Base-by-base conservation (phyloP, 1,284 basidiomycete species). In the Ganoderma meredithae region DNA sequence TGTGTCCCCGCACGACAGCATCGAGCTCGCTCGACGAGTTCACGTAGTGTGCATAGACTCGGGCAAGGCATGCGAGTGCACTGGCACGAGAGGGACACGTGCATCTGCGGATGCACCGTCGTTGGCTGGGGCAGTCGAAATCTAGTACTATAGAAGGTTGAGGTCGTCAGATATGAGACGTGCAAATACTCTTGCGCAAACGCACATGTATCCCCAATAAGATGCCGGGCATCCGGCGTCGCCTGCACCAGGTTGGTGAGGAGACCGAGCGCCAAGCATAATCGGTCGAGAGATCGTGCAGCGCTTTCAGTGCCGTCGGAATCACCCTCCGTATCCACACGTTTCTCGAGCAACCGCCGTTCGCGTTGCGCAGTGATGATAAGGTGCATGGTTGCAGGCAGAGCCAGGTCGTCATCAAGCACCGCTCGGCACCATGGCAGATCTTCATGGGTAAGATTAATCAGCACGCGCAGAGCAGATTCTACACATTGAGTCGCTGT, bases 231-330 rank as follows among this genome's bases (percentile, higher is more conserved):
- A n/a, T 78, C 79, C 0, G 83, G 81, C n/a, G 83, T 79, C 10
- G 81, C 82, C 75, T 93, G 90, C 0, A 91, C 86, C 52, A 93
- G 80, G 77, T 93, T 93, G 58, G 91, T 92, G 63, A 93, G 79
- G 8, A 93, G 78, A 1, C 89, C 92, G 1, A 94, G 82, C 7
- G 87, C 84, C 31, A 94, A 86, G 76, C 91, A 94, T 3, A 93
- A 79, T 52, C 84, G 82, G 75, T 94, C 92, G 22, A 91, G 81
- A 3, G 69, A 72, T 9, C 84, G 78, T 60, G 85, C 80, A 2
- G 80, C 78, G 22, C 73, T 73, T 19, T 77, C 71, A 6, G 73
- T 75, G 0, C 64, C 72, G 9, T 68, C 71, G 15, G 67, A 66
- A 6, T 61, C 61, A 33, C 71, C 74, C 40, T 68, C 72, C 22